Conservation (phyloP, 1,139 yeast genomes). For the Geotrichum aggregatum region DNA sequence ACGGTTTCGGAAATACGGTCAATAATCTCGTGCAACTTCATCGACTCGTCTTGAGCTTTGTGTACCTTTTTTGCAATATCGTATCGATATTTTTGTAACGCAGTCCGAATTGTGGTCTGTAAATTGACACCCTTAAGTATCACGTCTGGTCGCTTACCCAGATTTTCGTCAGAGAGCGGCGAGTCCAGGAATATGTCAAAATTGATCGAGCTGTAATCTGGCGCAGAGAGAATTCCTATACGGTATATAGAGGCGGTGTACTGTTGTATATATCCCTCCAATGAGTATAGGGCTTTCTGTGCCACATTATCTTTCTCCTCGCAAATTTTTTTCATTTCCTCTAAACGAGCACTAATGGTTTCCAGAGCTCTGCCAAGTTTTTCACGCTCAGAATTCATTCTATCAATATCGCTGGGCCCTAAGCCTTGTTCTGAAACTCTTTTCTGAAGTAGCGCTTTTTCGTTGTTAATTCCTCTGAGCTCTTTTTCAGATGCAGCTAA, state of each 20-base stretch:
- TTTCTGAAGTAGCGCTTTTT: conserved; percentile 46
- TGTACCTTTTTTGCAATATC: conserved; percentile 50
- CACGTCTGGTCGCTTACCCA: conserved; percentile 46
- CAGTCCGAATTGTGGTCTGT: conserved; percentile 37
- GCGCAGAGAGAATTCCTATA: conserved; percentile 38
- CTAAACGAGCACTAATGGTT: conserved; percentile 44
- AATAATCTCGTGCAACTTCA: conserved; percentile 54
- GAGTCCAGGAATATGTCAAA: conserved; percentile 38
- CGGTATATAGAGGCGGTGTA: conserved; percentile 55
- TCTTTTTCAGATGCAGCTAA: conserved; percentile 47
- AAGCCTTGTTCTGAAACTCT: conserved; percentile 55
- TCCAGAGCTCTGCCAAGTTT: conserved; percentile 55
- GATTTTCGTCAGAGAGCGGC: conserved; percentile 37
- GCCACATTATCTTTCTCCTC: conserved; percentile 49
- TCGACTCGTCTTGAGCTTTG: conserved; percentile 55
- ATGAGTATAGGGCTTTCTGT: conserved; percentile 47
- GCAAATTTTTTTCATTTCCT: conserved; percentile 39
- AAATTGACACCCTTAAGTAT: conserved; percentile 39
- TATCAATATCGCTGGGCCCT: conserved; percentile 59
- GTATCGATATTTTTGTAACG: conserved; percentile 48
- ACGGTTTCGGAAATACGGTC: conserved; percentile 55
- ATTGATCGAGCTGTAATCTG: conserved; percentile 28
- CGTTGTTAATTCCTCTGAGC: conserved; percentile 44
- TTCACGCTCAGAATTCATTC: conserved; percentile 58
- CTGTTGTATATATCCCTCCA: conserved; percentile 51